Evolutionary conservation across 495 filamentous ascomycete genomes (phyloP), one percentile per base, ranked within the genome.

Genomic region (Bryoglossum gracile): DNA sequence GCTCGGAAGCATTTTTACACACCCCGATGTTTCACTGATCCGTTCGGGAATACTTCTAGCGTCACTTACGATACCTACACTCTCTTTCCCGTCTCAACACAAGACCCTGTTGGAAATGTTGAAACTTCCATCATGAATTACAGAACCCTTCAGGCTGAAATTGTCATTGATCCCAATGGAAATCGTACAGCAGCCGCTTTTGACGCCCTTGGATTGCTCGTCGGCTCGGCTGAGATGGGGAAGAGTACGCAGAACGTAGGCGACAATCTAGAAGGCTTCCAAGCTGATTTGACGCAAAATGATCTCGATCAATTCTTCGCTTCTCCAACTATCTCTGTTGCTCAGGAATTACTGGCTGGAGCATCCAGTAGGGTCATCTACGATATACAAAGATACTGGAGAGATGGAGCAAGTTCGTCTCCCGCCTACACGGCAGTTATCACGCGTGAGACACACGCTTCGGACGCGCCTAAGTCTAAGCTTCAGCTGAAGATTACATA

Each of bases 141-240:
- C 43, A 8, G 32, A 1, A 3, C 14, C 11, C 26, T 63, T 30
- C 49, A 47, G 30, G 44, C 56, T 11, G 8, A 6, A 0, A 0
- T 54, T 4, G 38, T 57, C 1, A 61, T 43, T 0, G 57, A 65
- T 37, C 10, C 33, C 0, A 65, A 65, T 43, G 39, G 46, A 0
- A 65, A 65, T 38, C 49, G 43, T 1, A 53, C 36, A 0, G 24
- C 34, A 21, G 17, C 35, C 2, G 34, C 21, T 4, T 58, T 35
- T 14, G 59, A 66, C 38, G 25, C 21, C 1, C 30, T 66, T 0
- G 65, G 65, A 0, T 3, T 18, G 11, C 43, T 56, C 4, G 36
- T 60, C 10, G 64, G 44, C n/a, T 41, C 37, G 0, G 62, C 64
- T 0, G 26, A 51, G 4, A 59, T 55, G 54, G 64, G 64, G 0